Evolutionary conservation across 2,329 filamentous ascomycete species (phyloP).

Genomic region (Dothiorella sarmentorum): DNA sequence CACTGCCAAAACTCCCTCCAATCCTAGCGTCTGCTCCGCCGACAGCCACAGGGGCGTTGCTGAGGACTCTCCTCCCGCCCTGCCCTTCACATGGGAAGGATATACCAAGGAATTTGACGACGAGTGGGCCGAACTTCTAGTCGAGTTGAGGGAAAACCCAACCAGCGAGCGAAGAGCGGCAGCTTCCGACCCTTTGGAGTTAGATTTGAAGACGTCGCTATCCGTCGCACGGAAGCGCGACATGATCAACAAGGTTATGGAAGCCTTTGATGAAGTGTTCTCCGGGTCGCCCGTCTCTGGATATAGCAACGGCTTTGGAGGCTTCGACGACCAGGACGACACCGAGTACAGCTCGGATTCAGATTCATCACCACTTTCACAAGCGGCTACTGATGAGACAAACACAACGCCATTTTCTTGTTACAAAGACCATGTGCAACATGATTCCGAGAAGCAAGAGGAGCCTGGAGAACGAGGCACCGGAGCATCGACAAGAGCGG

Average conservation of each 20-base stretch:
- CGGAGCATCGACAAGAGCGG: not conserved
- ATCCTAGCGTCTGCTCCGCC: no score
- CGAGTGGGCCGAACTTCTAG: no score
- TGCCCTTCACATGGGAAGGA: no score
- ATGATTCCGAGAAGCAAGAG: not conserved
- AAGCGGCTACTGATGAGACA: not conserved
- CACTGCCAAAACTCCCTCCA: no score
- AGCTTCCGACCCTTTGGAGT: not conserved
- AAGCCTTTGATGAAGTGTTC: not conserved
- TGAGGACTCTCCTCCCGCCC: no score
- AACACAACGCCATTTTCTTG: not conserved
- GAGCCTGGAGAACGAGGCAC: no score
- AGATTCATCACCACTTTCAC: not conserved
- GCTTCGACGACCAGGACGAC: not conserved
- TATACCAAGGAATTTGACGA: no score
- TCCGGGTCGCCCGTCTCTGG: not conserved
- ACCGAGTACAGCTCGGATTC: not conserved
- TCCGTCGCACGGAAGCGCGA: not conserved
- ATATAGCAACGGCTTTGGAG: not conserved
- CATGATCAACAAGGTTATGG: not conserved
- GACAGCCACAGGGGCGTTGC: no score
- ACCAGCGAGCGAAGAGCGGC: no score
- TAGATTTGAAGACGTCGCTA: no score
- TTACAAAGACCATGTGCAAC: not conserved
- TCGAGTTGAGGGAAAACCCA: no score